phyloP scores from a whole-genome alignment of 805 yeast species.

The Saccharomycopsis javanensis region DNA sequence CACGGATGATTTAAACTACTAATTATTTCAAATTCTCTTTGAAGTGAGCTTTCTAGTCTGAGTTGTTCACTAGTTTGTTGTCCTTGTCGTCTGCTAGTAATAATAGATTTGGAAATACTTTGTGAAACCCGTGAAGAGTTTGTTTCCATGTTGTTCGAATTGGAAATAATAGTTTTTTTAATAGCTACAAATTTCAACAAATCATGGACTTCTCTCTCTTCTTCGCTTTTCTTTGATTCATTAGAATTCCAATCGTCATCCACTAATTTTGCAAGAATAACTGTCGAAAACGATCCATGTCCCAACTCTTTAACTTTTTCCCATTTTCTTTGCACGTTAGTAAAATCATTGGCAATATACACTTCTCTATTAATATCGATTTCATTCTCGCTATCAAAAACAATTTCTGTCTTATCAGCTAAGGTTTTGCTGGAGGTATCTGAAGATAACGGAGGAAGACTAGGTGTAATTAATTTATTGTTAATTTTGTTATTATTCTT shows the following conservation, averaged over 20 bases:
- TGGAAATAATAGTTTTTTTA: conserved; percentile 45
- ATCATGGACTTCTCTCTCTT: conserved; percentile 3
- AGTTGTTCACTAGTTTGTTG: background rate
- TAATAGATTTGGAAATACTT: conserved; percentile 27
- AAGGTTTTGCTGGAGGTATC: background rate
- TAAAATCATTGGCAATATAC: conserved; percentile 3
- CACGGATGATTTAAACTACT: conserved; percentile 54
- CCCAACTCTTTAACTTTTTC: conserved; percentile 41
- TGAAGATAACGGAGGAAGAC: no score
- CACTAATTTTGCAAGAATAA: conserved; percentile 36
- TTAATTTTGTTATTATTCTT: no score
- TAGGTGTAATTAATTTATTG: no score
- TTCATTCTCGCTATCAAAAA: background rate
- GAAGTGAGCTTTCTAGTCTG: conserved; percentile 49
- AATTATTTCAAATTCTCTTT: conserved; percentile 68
- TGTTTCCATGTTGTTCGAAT: conserved; percentile 23
- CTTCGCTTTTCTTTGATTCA: background rate
- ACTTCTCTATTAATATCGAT: background rate
- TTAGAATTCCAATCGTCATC: conserved; percentile 11
- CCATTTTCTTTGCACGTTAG: conserved; percentile 25
- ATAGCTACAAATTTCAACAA: conserved; percentile 46
- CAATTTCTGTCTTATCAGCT: background rate
- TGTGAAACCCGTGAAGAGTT: conserved; percentile 24
- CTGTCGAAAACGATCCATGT: conserved; percentile 59
- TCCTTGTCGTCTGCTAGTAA: background rate